Evolutionary conservation across 345 rosid genomes (phyloP).

Genomic region (Citrus sinensis): DNA sequence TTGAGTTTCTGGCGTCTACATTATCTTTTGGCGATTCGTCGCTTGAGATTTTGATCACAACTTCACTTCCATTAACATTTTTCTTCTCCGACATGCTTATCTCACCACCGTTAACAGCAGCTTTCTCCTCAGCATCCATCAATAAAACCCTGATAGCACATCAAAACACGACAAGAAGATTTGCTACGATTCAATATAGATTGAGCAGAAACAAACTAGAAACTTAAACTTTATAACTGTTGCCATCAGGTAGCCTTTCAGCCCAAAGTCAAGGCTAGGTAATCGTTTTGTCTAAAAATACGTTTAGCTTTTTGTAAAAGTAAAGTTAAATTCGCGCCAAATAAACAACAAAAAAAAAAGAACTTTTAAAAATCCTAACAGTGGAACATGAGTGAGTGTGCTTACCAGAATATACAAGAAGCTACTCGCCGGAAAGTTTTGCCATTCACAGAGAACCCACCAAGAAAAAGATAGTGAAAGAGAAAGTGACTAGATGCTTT

Average conservation of each 20-base stretch:
- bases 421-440: not conserved
- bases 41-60: slow-evolving; percentile 46
- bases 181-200: too few species aligned
- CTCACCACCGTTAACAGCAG: slow-evolving; percentile 16
- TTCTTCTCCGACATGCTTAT: slow-evolving; percentile 42
- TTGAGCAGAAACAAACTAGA: too few species aligned
- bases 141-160: slow-evolving; percentile 6
- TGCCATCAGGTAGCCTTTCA: not conserved
- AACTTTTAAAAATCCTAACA: not conserved
- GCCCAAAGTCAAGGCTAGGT: not conserved
- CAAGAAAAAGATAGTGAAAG: not conserved
- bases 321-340: slow-evolving; percentile 1
- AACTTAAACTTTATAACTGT: too few species aligned
- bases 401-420: not conserved
- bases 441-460: not conserved
- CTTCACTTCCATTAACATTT: slow-evolving; percentile 38
- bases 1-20: slow-evolving; percentile 13
- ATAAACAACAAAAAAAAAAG: not conserved
- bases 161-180: not conserved
- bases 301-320: not conserved
- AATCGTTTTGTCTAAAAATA: not conserved
- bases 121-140: slow-evolving; percentile 21
- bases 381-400: not conserved
- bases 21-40: slow-evolving; percentile 27
- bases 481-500: not conserved